Conservation (phyloP, 345 rosid genomes). For the Cardiospermum halicacabum region DNA sequence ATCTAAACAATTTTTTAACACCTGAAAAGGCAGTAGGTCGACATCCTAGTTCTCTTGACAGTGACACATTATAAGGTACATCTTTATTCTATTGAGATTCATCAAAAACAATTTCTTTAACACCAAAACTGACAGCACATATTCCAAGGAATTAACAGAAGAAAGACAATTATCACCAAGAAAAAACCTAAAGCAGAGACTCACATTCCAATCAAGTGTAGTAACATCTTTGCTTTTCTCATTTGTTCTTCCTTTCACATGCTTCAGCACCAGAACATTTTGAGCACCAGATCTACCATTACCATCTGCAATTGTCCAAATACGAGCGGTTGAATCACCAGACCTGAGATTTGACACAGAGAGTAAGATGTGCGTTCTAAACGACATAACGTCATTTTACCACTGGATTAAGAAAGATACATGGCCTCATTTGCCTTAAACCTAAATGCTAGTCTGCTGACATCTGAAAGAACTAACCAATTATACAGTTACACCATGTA, state of each 20-base stretch:
- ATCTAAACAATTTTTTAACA: background rate
- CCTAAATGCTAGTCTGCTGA: background rate
- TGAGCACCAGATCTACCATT: slow-evolving; percentile 41
- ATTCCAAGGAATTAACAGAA: background rate
- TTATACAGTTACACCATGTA: background rate
- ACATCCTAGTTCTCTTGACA: background rate
- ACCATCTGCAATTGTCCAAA: slow-evolving; percentile 83
- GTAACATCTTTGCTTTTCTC: slow-evolving; percentile 99
- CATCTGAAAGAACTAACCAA: background rate
- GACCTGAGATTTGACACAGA: slow-evolving; percentile 44
- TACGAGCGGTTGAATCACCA: slow-evolving; percentile 98
- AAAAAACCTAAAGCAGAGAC: slow-evolving; percentile 25
- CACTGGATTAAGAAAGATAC: background rate
- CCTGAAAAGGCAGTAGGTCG: background rate
- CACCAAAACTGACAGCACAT: background rate
- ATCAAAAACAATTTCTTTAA: background rate
- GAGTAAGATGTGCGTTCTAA: slow-evolving; percentile 3
- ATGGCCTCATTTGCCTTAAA: background rate
- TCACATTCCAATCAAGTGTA: slow-evolving; percentile 99
- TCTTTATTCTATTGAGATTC: background rate
- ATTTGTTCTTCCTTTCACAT: slow-evolving; percentile 87
- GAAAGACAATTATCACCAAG: background rate
- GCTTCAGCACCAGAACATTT: slow-evolving; percentile 73
- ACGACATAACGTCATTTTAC: background rate
- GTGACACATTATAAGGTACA: background rate